These are phyloP conservation scores for Chrysanthemum makinoi DNA, from an alignment of 129 eudicot genomes.

Conservation along the genomic window DNA sequence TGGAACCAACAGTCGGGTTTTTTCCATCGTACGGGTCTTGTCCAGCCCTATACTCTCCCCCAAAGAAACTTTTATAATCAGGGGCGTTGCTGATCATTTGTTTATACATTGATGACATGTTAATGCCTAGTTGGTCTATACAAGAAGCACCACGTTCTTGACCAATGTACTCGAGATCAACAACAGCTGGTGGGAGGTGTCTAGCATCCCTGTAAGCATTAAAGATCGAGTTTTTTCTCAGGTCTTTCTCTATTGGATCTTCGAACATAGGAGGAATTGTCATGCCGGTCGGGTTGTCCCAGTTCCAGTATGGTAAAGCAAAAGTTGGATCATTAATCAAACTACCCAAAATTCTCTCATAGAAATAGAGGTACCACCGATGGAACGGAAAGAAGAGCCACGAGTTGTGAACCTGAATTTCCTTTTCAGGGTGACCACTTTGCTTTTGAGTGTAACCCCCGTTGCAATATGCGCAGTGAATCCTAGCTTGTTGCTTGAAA, in stretches of 20 bases:
- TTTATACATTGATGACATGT: slow-evolving; percentile 25
- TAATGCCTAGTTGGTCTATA: neutral
- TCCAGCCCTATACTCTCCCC: slow-evolving; percentile 20
- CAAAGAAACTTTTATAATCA: slow-evolving; percentile 23
- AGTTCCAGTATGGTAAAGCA: slow-evolving; percentile 49
- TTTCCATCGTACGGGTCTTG: neutral
- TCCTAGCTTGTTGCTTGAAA: slow-evolving; percentile 37
- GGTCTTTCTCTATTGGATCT: neutral
- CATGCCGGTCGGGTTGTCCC: slow-evolving; percentile 43
- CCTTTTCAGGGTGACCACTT: slow-evolving; percentile 13
- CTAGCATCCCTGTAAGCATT: slow-evolving; percentile 26
- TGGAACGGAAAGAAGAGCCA: slow-evolving; percentile 63
- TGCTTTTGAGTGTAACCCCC: slow-evolving; percentile 26
- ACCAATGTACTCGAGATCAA: slow-evolving; percentile 5
- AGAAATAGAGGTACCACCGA: slow-evolving; percentile 46
- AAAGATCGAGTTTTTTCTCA: neutral
- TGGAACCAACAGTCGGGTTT: neutral
- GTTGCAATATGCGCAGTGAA: slow-evolving; percentile 54
- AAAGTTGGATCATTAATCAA: slow-evolving; percentile 39
- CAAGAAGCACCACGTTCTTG: neutral
- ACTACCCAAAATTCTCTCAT: slow-evolving; percentile 41
- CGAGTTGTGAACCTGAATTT: slow-evolving; percentile 40
- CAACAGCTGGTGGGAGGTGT: slow-evolving; percentile 32
- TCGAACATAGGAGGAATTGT: slow-evolving; percentile 25
- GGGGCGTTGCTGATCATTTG: slow-evolving; percentile 24